A percentile compares a stretch with the other conserved stretches of the same genome.
Conservation (phyloP, 345 rosid species). For the Murraya paniculata region DNA sequence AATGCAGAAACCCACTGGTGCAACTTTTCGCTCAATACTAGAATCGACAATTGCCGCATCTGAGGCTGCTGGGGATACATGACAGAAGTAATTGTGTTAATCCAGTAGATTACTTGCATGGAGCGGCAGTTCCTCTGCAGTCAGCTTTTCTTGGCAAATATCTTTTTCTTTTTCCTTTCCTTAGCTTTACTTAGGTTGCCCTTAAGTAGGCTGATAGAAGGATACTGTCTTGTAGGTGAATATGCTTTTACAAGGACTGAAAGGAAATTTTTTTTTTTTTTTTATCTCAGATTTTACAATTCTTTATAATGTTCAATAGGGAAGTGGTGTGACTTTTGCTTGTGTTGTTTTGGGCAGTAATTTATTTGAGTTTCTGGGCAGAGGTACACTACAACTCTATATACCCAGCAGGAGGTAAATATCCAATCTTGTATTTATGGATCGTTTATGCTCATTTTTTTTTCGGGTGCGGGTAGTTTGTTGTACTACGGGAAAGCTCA, state of each 20-base stretch:
- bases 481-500: neutral
- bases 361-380: constrained; percentile 60
- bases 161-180: neutral
- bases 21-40: too few relatives aligned
- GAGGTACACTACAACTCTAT: constrained; percentile 71
- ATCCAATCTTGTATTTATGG: constrained; percentile 1
- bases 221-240: neutral
- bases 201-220: neutral
- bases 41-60: too few relatives aligned
- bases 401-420: constrained; percentile 42
- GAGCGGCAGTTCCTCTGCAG: neutral
- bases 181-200: neutral
- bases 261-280: neutral
- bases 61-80: too few relatives aligned
- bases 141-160: neutral
- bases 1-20: too few relatives aligned
- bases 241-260: neutral
- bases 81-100: neutral
- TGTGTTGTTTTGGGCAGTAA: constrained; percentile 36
- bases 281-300: neutral
- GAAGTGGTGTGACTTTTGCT: neutral
- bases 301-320: neutral
- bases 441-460: neutral
- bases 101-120: neutral
- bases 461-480: neutral